Percentiles rank a stretch among this genome's conserved stretches.
These are phyloP conservation scores for Piper longum DNA, from an alignment of 164 flowering plant species.

Conservation along the genomic window DNA sequence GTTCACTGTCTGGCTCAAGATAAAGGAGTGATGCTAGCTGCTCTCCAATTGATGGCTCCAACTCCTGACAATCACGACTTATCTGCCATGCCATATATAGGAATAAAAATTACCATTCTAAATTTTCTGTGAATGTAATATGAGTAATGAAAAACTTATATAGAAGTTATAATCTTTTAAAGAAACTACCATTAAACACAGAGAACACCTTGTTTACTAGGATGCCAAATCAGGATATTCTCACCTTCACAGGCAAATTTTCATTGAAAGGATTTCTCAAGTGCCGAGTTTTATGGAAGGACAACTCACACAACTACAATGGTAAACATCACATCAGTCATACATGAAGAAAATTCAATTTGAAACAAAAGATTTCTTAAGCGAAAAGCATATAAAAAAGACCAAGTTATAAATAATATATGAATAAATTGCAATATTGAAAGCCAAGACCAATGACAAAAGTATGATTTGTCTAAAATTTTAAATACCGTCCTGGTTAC, in stretches of 20 bases:
- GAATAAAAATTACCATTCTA: not conserved
- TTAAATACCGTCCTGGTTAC: too few species aligned
- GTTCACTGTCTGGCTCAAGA: conserved; percentile 98
- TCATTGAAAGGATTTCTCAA: conserved; percentile 92
- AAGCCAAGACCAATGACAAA: too few species aligned
- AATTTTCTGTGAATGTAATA: not conserved
- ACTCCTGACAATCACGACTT: conserved; percentile 96
- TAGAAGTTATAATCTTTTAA: too few species aligned
- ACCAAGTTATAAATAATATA: not conserved
- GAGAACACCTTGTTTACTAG: too few species aligned
- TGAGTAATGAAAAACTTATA: too few species aligned
- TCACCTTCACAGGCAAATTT: conserved; percentile 92
- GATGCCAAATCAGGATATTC: not conserved
- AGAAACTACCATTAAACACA: too few species aligned
- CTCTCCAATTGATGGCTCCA: conserved; percentile 90
- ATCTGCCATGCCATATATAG: conserved; percentile 36
- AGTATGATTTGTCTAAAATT: too few species aligned
- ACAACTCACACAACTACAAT: conserved; percentile 81
- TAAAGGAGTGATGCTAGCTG: conserved; percentile 91
- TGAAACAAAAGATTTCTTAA: not conserved
- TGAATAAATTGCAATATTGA: too few species aligned
- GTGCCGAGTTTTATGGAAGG: conserved; percentile 91
- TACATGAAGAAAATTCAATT: not conserved
- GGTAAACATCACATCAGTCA: not conserved
- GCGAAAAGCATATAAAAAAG: not conserved